phyloP scores from a whole-genome alignment of 208 protist genomes.

The Trypanosoma conorhini region DNA sequence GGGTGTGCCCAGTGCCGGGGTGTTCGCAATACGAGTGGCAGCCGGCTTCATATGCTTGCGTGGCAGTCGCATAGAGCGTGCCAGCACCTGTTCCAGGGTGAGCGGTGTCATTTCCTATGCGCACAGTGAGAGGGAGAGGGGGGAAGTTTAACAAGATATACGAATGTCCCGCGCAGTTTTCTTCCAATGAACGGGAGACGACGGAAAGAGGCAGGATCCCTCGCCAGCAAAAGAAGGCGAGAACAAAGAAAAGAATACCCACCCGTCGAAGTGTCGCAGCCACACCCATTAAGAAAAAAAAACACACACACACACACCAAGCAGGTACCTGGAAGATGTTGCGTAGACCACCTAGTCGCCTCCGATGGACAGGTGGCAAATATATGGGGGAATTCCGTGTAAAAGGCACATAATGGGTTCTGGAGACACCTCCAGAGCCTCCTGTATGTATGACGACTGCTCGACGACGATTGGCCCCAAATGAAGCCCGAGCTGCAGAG shows the following conservation, averaged over 20 bases:
- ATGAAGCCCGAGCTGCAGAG: background rate
- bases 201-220: constrained; percentile 25
- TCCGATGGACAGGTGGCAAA: constrained; percentile 24
- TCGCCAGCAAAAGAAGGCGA: background rate
- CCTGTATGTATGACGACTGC: constrained; percentile 10
- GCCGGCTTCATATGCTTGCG: constrained; percentile 29
- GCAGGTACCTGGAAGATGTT: too few relatives aligned
- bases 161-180: background rate
- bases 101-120: constrained; percentile 56
- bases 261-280: background rate
- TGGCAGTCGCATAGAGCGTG: constrained; percentile 80
- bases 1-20: background rate
- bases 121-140: background rate
- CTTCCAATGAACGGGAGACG: constrained; percentile 1
- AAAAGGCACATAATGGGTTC: constrained; percentile 12
- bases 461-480: constrained; percentile 11
- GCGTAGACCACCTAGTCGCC: background rate
- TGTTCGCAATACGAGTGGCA: background rate
- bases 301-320: too few relatives aligned
- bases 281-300: constrained; percentile 8
- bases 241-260: background rate
- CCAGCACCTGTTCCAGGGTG: constrained; percentile 86
- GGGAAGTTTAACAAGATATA: background rate
- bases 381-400: constrained; percentile 18
- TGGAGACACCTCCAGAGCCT: constrained; percentile 6